Base-by-base conservation (phyloP, 345 rosid genomes). In the Ailanthus altissimus region DNA sequence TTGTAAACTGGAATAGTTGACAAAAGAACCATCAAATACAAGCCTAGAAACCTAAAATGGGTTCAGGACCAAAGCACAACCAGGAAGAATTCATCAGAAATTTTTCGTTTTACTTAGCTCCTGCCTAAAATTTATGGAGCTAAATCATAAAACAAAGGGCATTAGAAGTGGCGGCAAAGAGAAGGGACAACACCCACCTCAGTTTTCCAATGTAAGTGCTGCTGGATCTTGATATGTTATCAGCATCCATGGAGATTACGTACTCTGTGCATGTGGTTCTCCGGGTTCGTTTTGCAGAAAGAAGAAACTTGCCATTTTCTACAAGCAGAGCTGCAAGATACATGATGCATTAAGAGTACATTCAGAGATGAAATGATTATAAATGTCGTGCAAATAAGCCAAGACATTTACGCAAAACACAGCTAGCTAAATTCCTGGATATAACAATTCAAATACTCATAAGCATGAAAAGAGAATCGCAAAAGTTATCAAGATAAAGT, bases 301-400 rank as follows among this genome's bases (percentile, higher is more conserved):
- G 93, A 83, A 93, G 94, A 74, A 93, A 94, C 88, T 93, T 94
- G n/a, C 98, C 98, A 75, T 90, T 90, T 85, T 93, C 98, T 78
- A 93, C 97, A 78, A 91, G 86, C 83, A 90, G 70, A 69, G 92
- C 97, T 93, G 87, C 77, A 84, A 69, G 73, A 38, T 13, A 70
- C 2, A 40, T 21, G 8, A 62, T 45, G 11, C 36, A 61, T 28
- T 75, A 9, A 49, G 8, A 6, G 13, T 15, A 10, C 42, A 66
- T 70, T 8, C 16, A 63, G 9, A 50, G 50, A 42, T 21, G 56
- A 15, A 21, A 62, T 50, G 65, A 36, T 45, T 3, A 73, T 28
- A 21, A 61, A 23, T 6, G 69, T 13, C 47, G 36, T 13, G 8
- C 23, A 73, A 72, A 53, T 47, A 51, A 40, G 64, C 45, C 66